phyloP scores from a whole-genome alignment of 169 alveolate species.

The Theileria equi region DNA sequence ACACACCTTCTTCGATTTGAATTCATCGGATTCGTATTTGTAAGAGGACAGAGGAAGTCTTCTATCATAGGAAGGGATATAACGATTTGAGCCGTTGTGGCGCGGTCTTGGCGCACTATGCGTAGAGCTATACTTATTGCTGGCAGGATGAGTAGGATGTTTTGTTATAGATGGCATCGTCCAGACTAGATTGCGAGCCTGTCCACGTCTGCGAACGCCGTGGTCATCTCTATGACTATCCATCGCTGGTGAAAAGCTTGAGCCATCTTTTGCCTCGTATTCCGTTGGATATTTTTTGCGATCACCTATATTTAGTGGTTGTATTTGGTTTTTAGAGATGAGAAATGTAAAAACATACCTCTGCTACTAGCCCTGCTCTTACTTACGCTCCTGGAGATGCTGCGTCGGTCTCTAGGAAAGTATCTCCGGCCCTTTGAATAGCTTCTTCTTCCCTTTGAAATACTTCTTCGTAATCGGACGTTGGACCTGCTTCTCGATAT shows the following conservation, averaged over 20 bases:
- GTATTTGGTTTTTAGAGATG: not conserved
- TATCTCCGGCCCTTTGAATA: slow-evolving; percentile 7
- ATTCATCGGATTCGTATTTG: slow-evolving; percentile 57
- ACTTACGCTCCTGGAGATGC: not conserved
- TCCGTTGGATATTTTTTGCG: not conserved
- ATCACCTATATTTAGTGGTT: not conserved
- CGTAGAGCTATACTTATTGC: not conserved
- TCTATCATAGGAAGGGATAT: too few species aligned
- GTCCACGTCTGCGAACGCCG: not conserved
- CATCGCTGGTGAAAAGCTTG: not conserved
- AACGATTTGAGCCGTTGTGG: too few species aligned
- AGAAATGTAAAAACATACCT: not conserved
- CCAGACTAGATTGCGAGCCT: slow-evolving; percentile 11
- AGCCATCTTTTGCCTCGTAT: not conserved
- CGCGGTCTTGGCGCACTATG: not conserved
- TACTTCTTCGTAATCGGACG: slow-evolving; percentile 2
- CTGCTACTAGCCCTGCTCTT: not conserved
- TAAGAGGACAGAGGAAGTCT: too few species aligned
- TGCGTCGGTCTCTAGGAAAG: not conserved
- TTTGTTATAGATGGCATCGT: slow-evolving; percentile 6
- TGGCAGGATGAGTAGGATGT: not conserved
- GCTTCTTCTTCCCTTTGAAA: slow-evolving; percentile 9
- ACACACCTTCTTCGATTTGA: slow-evolving; percentile 31
- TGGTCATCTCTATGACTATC: not conserved
- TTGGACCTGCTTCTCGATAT: slow-evolving; percentile 18